Evolutionary conservation across 129 eudicot species (phyloP).

Genomic region (Calendula officinalis): DNA sequence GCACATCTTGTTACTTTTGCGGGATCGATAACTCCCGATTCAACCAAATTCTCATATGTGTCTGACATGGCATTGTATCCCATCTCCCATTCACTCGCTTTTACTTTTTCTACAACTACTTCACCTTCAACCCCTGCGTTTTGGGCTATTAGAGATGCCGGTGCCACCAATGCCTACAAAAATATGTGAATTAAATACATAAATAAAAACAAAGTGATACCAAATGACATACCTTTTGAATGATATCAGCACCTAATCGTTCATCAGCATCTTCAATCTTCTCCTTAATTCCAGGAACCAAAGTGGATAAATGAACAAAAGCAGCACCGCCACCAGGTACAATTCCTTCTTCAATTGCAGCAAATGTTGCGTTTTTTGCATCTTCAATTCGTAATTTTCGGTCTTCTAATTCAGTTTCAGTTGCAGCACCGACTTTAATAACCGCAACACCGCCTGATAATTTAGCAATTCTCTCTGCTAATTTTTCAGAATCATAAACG

Average conservation of each 20-base stretch:
- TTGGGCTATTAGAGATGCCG: slow-evolving; percentile 59
- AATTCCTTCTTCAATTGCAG: slow-evolving; percentile 80
- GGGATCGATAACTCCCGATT: slow-evolving; percentile 64
- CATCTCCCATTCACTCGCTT: slow-evolving; percentile 55
- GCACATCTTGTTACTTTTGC: slow-evolving; percentile 73
- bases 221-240: slow-evolving; percentile 49
- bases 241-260: slow-evolving; percentile 64
- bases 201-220: neutral
- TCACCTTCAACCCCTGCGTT: slow-evolving; percentile 77
- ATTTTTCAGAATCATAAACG: slow-evolving; percentile 61
- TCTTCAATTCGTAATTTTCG: slow-evolving; percentile 67
- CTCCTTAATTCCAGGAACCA: slow-evolving; percentile 63
- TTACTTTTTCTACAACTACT: slow-evolving; percentile 70
- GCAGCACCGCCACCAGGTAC: slow-evolving; percentile 90
- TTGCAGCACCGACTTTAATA: slow-evolving; percentile 79
- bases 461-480: slow-evolving; percentile 75
- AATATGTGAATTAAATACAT: too few species aligned
- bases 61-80: slow-evolving; percentile 78
- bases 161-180: slow-evolving; percentile 59
- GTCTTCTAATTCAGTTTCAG: slow-evolving; percentile 74
- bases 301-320: slow-evolving; percentile 55
- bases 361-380: slow-evolving; percentile 78
- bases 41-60: slow-evolving; percentile 52
- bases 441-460: slow-evolving; percentile 77
- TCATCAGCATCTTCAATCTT: slow-evolving; percentile 62